phyloP scores from a whole-genome alignment of 1,139 yeast species.

The Lodderomyces theae region DNA sequence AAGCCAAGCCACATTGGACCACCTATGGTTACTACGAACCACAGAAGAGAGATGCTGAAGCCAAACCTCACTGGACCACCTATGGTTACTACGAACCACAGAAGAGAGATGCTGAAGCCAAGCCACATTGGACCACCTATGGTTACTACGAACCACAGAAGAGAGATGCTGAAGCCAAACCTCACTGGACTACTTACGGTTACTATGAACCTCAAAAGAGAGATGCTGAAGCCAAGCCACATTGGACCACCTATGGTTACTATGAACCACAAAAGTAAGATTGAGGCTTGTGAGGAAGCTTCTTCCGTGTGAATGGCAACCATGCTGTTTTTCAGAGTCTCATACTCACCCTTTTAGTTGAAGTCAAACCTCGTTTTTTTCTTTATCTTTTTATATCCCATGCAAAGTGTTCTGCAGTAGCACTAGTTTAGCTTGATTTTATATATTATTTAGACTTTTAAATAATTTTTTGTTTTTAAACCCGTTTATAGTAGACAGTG shows the following conservation, averaged over 20 bases:
- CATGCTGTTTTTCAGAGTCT: not conserved
- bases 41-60: conserved; percentile 12
- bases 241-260: conserved; percentile 10
- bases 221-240: conserved; percentile 9
- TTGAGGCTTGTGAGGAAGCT: not conserved
- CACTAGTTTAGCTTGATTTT: not conserved
- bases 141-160: conserved; percentile 9
- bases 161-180: conserved; percentile 9
- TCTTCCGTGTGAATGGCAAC: not conserved
- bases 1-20: conserved; percentile 10
- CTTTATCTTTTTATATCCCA: not conserved
- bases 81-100: conserved; percentile 11
- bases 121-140: conserved; percentile 6
- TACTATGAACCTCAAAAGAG: conserved; percentile 13
- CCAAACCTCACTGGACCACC: conserved; percentile 8
- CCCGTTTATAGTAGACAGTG: too few relatives aligned
- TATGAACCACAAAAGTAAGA: conserved; percentile 9
- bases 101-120: conserved; percentile 10
- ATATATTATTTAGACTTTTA: not conserved
- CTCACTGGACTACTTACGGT: conserved; percentile 12
- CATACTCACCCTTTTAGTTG: not conserved
- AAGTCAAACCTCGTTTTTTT: not conserved
- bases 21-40: conserved; percentile 13
- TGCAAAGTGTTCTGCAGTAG: not conserved
- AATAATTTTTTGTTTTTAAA: too few relatives aligned